These are phyloP conservation scores for Ogataea methanolica DNA, from an alignment of 805 yeast genomes.

Conservation along the genomic window DNA sequence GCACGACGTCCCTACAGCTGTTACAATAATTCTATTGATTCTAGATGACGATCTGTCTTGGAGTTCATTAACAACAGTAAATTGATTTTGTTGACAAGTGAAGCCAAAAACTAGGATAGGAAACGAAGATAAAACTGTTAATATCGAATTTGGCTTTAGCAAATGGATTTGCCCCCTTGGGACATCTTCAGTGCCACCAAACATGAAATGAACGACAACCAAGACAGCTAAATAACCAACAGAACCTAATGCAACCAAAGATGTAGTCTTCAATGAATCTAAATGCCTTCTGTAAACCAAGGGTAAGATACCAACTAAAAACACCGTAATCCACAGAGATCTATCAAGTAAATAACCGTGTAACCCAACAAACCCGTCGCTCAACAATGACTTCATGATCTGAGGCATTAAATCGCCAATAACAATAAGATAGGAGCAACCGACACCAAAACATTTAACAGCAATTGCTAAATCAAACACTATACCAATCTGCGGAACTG, in stretches of 20 bases:
- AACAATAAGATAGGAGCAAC: slow-evolving; percentile 62
- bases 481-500: slow-evolving; percentile 57
- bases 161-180: slow-evolving; percentile 47
- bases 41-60: slow-evolving; percentile 44
- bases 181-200: slow-evolving; percentile 50
- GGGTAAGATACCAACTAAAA: slow-evolving; percentile 52
- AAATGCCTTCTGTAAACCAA: slow-evolving; percentile 69
- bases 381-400: slow-evolving; percentile 33
- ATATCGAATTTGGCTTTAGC: slow-evolving; percentile 41
- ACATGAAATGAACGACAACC: slow-evolving; percentile 66
- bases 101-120: slow-evolving; percentile 94
- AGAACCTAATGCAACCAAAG: slow-evolving; percentile 75
- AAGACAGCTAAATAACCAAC: slow-evolving; percentile 72
- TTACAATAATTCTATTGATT: slow-evolving; percentile 42
- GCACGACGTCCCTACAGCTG: slow-evolving; percentile 58
- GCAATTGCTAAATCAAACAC: slow-evolving; percentile 67
- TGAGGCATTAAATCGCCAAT: slow-evolving; percentile 70
- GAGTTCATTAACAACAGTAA: slow-evolving; percentile 81
- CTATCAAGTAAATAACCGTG: slow-evolving; percentile 33
- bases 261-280: slow-evolving; percentile 82
- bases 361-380: slow-evolving; percentile 11
- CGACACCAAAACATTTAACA: slow-evolving; percentile 68
- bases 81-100: slow-evolving; percentile 96
- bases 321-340: slow-evolving; percentile 56
- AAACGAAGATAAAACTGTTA: slow-evolving; percentile 61